A percentile compares a stretch with the other conserved stretches of the same genome.
phyloP scores from a whole-genome alignment of 2,329 filamentous ascomycete genomes.

The Verticillium tricorpus region DNA sequence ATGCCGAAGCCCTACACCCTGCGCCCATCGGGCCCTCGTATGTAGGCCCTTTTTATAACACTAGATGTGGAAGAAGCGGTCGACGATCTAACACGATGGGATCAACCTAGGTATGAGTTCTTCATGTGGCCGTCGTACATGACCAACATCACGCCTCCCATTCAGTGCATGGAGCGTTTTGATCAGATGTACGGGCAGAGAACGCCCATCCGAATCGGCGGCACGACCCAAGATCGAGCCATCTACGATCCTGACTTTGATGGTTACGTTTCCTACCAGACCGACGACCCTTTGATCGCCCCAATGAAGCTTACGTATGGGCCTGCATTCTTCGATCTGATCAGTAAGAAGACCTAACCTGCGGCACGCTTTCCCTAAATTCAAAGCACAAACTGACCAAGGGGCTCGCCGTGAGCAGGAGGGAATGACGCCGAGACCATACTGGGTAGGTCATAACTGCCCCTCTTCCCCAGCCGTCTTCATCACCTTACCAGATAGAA shows the following conservation, averaged over 20 bases:
- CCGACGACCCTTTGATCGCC: constrained; percentile 40
- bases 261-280: constrained; percentile 45
- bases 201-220: constrained; percentile 53
- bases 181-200: constrained; percentile 42
- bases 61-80: neutral
- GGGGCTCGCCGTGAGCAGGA: too few species aligned
- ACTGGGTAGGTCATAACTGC: too few species aligned
- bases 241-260: constrained; percentile 40
- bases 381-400: too few species aligned
- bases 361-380: too few species aligned
- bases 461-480: too few species aligned
- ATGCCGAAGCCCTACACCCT: constrained; percentile 1
- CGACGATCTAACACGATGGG: neutral
- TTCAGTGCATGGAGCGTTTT: constrained; percentile 47
- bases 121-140: constrained; percentile 53
- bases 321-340: constrained; percentile 45
- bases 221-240: constrained; percentile 54
- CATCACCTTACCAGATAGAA: too few species aligned
- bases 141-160: constrained; percentile 44
- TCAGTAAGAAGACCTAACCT: constrained; percentile 19
- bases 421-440: too few species aligned
- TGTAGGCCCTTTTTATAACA: constrained; percentile 11
- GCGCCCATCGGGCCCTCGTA: constrained; percentile 42
- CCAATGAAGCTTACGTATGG: constrained; percentile 47
- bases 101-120: constrained; percentile 42